phyloP scores from a whole-genome alignment of 306 rosid genomes.

The Prunus kanzakura region DNA sequence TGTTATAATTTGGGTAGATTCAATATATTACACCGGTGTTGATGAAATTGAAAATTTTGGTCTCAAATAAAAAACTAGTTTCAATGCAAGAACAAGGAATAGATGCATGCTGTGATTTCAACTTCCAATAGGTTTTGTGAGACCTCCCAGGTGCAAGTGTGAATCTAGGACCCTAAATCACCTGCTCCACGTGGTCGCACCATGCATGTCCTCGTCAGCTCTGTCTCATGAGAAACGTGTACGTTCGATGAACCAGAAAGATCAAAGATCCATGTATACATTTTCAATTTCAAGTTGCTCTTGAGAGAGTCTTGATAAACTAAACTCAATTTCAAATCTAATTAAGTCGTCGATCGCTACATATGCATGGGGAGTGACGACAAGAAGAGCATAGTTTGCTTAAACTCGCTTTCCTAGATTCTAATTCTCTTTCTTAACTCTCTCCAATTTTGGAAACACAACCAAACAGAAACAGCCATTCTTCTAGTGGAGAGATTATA shows the following conservation, averaged over 20 bases:
- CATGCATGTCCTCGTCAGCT: constrained; percentile 27
- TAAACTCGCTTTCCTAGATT: constrained; percentile 4
- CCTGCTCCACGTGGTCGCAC: constrained; percentile 38
- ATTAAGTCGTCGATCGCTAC: not conserved
- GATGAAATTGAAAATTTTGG: no score
- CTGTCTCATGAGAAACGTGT: constrained; percentile 17
- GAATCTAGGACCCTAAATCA: constrained; percentile 35
- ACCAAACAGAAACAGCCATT: not conserved
- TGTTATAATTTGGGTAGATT: no score
- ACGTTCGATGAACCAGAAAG: constrained; percentile 10
- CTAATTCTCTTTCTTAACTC: not conserved
- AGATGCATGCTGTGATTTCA: constrained; percentile 22
- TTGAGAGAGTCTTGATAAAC: not conserved
- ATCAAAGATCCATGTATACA: not conserved
- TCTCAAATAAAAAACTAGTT: not conserved
- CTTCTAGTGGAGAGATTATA: not conserved
- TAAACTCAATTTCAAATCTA: not conserved
- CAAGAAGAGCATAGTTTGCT: not conserved
- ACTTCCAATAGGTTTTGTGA: constrained; percentile 33
- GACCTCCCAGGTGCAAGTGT: constrained; percentile 16
- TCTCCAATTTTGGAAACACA: constrained; percentile 7
- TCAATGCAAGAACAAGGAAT: constrained; percentile 28
- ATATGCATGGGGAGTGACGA: not conserved
- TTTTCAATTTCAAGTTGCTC: constrained; percentile 11
- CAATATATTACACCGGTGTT: no score